Evolutionary conservation across 1,139 yeast genomes (phyloP).

Genomic region (Diutina mesorugosa): DNA sequence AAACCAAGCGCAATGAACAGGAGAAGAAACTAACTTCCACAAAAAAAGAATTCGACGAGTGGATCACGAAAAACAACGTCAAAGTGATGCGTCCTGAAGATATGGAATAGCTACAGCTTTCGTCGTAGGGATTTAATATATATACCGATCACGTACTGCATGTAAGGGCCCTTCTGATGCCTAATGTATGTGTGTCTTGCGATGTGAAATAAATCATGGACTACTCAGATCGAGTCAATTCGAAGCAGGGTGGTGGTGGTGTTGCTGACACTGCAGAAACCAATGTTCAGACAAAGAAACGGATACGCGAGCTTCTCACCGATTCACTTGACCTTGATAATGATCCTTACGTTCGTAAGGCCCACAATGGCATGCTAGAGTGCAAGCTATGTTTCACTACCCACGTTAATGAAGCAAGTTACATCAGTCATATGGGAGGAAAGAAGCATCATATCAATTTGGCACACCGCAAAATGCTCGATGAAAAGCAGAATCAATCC

Average conservation of each 20-base stretch:
- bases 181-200: not conserved
- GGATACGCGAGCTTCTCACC: constrained; percentile 52
- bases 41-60: constrained; percentile 46
- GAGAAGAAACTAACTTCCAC: constrained; percentile 32
- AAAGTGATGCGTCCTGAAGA: constrained; percentile 30
- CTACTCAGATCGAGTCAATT: constrained; percentile 30
- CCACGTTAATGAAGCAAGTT: constrained; percentile 65
- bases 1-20: constrained; percentile 27
- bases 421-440: constrained; percentile 71
- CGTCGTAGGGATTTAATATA: not conserved
- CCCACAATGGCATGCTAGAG: constrained; percentile 63
- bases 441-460: constrained; percentile 60
- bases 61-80: constrained; percentile 57
- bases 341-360: constrained; percentile 68
- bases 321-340: constrained; percentile 50
- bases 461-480: constrained; percentile 40
- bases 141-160: not conserved
- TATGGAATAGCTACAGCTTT: not conserved
- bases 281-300: constrained; percentile 50
- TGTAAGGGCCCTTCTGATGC: not conserved
- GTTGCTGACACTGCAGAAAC: constrained; percentile 59
- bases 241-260: constrained; percentile 51
- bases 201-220: constrained; percentile 17
- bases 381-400: constrained; percentile 68
- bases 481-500: constrained; percentile 16